Evolutionary conservation across 2,329 filamentous ascomycete species (phyloP), one percentile per base, ranked within the genome.

Genomic region (Trichoderma endophyticum): DNA sequence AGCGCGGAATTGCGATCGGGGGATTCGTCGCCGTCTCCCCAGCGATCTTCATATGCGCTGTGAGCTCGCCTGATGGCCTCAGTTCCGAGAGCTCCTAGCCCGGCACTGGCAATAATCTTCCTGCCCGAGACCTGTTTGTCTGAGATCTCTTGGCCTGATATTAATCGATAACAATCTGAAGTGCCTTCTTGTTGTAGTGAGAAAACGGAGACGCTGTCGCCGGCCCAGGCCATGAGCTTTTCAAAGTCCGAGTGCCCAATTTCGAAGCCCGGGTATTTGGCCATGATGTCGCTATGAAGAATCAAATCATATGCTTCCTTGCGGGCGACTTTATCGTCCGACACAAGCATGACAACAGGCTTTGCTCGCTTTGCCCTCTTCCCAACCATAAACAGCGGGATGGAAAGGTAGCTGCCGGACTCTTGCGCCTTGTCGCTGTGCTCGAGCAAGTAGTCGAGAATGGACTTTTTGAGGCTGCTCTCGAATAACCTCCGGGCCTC

Each of bases 11-110:
- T 81, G 62, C 82, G 81, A 51, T 84, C 80, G 8, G 80, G 81
- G 11, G 81, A 83, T 18, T 79, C 80, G 21, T 79, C 77, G 4
- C 79, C 80, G 14, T 83, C 82, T 24, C 82, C 80, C 74, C 81
- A 83, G 54, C 84, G 83, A 4, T 90, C 88, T 12, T 86, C 85
- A 75, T 91, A 90, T 32, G 87, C 87, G 73, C 88, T 90, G 73
- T 86, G 85, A 9, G 89, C 89, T 72, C 89, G 85, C 51, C 86
- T 86, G 48, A 89, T 80, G 21, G 87, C 86, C 77, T 91, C 89
- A 0, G 88, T 89, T 18, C 89, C 89, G 14, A 91, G 80, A 21
- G 88, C 89, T 43, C 89, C 89, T 2, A 91, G 81, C 4, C 89
- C 88, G 21, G 89, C 89, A 65, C 89, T 89, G 4, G 89, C 87